These are phyloP conservation scores for Apiotrichum brassicae DNA, from an alignment of 1,284 basidiomycete genomes.

Conservation along the genomic window DNA sequence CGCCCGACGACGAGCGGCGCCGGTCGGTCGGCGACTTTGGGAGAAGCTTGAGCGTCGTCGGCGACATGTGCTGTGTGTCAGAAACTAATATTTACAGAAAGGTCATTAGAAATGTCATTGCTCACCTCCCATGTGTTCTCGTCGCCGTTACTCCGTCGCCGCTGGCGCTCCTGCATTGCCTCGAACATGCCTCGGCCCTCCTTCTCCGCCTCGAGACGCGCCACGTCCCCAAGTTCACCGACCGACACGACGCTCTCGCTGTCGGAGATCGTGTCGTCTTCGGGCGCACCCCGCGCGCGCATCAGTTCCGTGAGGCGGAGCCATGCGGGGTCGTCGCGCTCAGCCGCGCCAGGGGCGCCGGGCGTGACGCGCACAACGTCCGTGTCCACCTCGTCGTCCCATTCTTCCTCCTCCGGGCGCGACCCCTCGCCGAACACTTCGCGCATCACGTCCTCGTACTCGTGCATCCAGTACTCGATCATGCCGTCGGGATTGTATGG, in stretches of 20 bases:
- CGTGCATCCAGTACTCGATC: constrained; percentile 52
- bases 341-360: constrained; percentile 17
- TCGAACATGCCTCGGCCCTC: constrained; percentile 55
- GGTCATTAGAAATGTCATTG: too few species aligned
- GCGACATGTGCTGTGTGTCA: constrained; percentile 73
- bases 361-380: constrained; percentile 6
- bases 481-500: constrained; percentile 51
- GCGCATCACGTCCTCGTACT: constrained; percentile 52
- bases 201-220: constrained; percentile 48
- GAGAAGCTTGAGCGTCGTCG: constrained; percentile 81
- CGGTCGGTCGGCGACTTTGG: constrained; percentile 71
- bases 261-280: constrained; percentile 58
- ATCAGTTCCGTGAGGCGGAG: constrained; percentile 39
- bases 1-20: constrained; percentile 59
- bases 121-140: constrained; percentile 89
- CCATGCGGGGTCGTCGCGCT: constrained; percentile 39
- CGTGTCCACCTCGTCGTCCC: constrained; percentile 13
- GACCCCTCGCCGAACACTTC: constrained; percentile 49
- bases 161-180: constrained; percentile 49
- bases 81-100: background rate
- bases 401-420: constrained; percentile 13
- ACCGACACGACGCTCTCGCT: constrained; percentile 82
- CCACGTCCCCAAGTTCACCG: constrained; percentile 73
- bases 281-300: constrained; percentile 17
- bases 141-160: constrained; percentile 43